These are phyloP conservation scores for Spiromastix sp. DNA, from an alignment of 2,329 filamentous ascomycete species.

Conservation along the genomic window DNA sequence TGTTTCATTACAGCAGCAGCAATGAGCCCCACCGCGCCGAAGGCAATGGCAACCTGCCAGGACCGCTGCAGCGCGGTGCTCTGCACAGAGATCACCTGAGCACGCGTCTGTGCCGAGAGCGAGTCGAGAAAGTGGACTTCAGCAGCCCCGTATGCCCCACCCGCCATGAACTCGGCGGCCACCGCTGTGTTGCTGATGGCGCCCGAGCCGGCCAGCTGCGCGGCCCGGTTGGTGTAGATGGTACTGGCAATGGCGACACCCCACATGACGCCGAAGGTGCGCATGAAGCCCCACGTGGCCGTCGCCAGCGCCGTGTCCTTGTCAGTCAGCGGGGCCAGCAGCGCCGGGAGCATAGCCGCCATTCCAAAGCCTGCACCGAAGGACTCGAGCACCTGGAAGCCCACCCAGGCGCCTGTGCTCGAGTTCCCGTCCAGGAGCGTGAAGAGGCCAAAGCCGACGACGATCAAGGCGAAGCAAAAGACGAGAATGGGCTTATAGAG, in stretches of 20 bases:
- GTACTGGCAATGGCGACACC: constrained; percentile 20
- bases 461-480: constrained; percentile 18
- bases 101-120: constrained; percentile 2
- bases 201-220: background rate
- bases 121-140: constrained; percentile 4
- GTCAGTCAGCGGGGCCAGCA: constrained; percentile 20
- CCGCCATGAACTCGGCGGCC: constrained; percentile 1
- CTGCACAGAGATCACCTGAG: constrained; percentile 5
- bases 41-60: constrained; percentile 7
- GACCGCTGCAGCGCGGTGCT: constrained; percentile 2
- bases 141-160: constrained; percentile 7
- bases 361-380: constrained; percentile 19
- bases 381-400: constrained; percentile 20
- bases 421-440: constrained; percentile 17
- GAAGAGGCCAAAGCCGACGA: constrained; percentile 19
- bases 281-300: constrained; percentile 20
- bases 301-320: constrained; percentile 18
- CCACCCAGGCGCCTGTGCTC: constrained; percentile 17
- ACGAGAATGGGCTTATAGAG: constrained; percentile 22
- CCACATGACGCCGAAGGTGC: constrained; percentile 23
- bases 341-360: constrained; percentile 17
- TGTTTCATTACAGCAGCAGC: constrained; percentile 3
- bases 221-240: constrained; percentile 20
- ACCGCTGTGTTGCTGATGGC: constrained; percentile 3
- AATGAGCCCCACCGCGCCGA: constrained; percentile 6